Evolutionary conservation across 306 rosid genomes (phyloP).

Genomic region (Morella rubra): DNA sequence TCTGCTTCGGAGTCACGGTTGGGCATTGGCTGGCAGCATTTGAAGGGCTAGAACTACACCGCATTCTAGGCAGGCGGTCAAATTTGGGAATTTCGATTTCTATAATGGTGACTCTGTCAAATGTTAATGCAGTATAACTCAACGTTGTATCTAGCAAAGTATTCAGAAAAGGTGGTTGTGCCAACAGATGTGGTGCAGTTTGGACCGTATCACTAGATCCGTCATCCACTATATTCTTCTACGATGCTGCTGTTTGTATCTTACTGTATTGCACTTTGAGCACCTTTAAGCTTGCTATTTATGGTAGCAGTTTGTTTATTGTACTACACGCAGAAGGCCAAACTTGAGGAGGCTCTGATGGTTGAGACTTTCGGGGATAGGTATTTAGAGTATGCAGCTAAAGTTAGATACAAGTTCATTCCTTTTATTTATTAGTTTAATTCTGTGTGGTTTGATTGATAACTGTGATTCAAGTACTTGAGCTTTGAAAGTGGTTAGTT

Average conservation of each 20-base stretch:
- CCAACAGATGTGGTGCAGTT: conserved; percentile 86
- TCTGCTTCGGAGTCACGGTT: conserved; percentile 59
- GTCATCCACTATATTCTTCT: conserved; percentile 87
- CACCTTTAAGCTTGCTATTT: conserved; percentile 69
- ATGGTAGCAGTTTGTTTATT: conserved; percentile 61
- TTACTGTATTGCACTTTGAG: conserved; percentile 67
- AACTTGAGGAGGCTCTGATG: conserved; percentile 86
- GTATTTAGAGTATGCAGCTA: conserved; percentile 68
- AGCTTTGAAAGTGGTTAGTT: not conserved
- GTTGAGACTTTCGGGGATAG: conserved; percentile 73
- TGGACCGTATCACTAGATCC: conserved; percentile 91
- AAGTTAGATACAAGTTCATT: conserved; percentile 75
- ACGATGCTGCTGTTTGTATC: conserved; percentile 72
- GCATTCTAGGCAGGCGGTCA: conserved; percentile 62
- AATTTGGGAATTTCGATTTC: conserved; percentile 67
- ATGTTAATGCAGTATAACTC: conserved; percentile 79
- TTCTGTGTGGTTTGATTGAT: conserved; percentile 11
- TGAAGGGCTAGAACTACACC: conserved; percentile 92
- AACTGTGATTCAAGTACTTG: conserved; percentile 31
- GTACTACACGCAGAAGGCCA: conserved; percentile 84
- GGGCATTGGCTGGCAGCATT: conserved; percentile 94
- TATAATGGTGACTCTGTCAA: conserved; percentile 56
- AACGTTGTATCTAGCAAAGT: conserved; percentile 78
- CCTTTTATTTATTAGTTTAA: conserved; percentile 71
- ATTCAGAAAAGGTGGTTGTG: conserved; percentile 88